phyloP scores from a whole-genome alignment of 2,329 filamentous ascomycete genomes.

The Phialocephala subalpina region DNA sequence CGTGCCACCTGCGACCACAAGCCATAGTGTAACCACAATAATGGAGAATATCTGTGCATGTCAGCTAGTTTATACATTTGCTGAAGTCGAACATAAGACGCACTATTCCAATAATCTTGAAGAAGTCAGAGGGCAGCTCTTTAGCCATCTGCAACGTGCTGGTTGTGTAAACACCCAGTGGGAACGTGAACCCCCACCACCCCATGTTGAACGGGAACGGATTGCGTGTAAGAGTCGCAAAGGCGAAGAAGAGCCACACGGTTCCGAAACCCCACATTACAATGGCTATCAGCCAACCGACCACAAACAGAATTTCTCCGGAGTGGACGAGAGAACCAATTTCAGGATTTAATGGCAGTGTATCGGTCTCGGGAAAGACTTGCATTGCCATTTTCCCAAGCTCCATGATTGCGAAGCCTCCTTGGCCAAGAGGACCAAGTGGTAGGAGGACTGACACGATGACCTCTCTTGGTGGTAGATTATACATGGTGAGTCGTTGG shows the following conservation, averaged over 20 bases:
- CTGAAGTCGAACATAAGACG: constrained; percentile 35
- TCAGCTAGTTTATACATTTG: neutral
- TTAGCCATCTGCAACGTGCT: constrained; percentile 56
- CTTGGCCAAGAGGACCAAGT: constrained; percentile 71
- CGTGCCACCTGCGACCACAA: constrained; percentile 58
- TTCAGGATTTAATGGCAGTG: constrained; percentile 32
- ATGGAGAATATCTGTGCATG: constrained; percentile 53
- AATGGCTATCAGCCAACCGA: constrained; percentile 60
- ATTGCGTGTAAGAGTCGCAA: constrained; percentile 54
- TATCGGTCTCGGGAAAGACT: constrained; percentile 48
- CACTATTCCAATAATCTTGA: constrained; percentile 63
- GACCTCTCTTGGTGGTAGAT: constrained; percentile 70
- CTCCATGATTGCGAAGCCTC: constrained; percentile 60
- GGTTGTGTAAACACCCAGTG: constrained; percentile 62
- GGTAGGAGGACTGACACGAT: constrained; percentile 75
- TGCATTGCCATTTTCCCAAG: constrained; percentile 55
- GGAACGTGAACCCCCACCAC: constrained; percentile 70
- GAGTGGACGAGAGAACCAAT: neutral
- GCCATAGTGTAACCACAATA: constrained; percentile 52
- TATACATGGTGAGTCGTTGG: constrained; percentile 71
- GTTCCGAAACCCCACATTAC: constrained; percentile 65
- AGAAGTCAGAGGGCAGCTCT: constrained; percentile 62
- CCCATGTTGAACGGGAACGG: constrained; percentile 68
- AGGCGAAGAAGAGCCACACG: constrained; percentile 62
- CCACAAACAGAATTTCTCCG: constrained; percentile 64